These are phyloP conservation scores for Aureobasidium mangrovei DNA, from an alignment of 2,329 filamentous ascomycete species.

Conservation along the genomic window DNA sequence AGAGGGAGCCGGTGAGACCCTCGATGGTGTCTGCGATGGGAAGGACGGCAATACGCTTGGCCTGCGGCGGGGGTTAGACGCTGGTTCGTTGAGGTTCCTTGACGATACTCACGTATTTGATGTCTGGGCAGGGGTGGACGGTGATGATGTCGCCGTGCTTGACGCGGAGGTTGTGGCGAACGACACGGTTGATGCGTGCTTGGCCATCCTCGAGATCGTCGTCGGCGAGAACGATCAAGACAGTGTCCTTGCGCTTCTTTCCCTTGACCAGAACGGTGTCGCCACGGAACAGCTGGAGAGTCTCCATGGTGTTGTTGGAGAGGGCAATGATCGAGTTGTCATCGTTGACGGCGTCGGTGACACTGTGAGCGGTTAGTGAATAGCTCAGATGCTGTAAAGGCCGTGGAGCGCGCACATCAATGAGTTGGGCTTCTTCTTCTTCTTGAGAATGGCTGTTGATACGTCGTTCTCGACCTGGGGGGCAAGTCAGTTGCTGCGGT, in stretches of 20 bases:
- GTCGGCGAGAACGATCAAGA: conserved; percentile 92
- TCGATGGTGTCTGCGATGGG: conserved; percentile 98
- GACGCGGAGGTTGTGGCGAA: conserved; percentile 94
- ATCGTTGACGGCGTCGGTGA: conserved; percentile 97
- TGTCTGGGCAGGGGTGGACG: conserved; percentile 94
- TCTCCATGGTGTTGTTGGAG: conserved; percentile 98
- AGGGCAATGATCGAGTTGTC: conserved; percentile 99
- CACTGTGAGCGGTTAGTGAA: conserved; percentile 45
- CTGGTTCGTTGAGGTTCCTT: neutral
- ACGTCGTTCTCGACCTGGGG: conserved; percentile 68
- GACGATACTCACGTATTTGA: conserved; percentile 82
- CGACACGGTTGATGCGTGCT: conserved; percentile 94
- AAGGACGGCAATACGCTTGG: conserved; percentile 96
- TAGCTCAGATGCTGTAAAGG: neutral
- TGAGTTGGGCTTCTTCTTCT: conserved; percentile 99
- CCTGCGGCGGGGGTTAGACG: conserved; percentile 45
- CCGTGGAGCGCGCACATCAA: conserved; percentile 62
- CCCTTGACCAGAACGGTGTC: conserved; percentile 97
- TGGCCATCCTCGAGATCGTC: conserved; percentile 97
- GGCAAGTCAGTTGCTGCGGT: conserved; percentile 21
- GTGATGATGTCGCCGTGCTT: conserved; percentile 98
- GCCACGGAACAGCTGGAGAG: conserved; percentile 93
- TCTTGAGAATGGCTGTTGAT: conserved; percentile 94
- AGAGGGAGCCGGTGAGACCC: conserved; percentile 92
- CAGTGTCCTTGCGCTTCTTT: conserved; percentile 99